Conservation (phyloP, 1,139 yeast species). For the Entelexis sorbosivorans region DNA sequence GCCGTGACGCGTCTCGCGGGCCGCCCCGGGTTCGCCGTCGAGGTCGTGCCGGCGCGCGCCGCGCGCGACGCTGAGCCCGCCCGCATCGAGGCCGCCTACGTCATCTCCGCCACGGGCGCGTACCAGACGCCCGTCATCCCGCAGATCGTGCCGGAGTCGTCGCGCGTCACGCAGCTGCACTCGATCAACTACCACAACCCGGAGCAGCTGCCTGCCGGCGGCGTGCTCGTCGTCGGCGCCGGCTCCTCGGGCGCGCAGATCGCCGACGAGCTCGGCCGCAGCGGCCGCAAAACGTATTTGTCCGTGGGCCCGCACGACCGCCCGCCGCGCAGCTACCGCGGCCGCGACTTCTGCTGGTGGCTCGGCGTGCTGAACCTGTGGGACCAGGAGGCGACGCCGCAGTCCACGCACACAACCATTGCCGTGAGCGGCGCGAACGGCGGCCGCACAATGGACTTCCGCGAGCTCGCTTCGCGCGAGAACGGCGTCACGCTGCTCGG, state of each 20-base stretch:
- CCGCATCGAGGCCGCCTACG: conserved; percentile 6
- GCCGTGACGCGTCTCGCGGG: conserved; percentile 1
- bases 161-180: conserved; percentile 14
- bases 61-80: background rate
- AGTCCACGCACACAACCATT: conserved; percentile 18
- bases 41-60: background rate
- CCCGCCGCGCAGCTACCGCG: conserved; percentile 20
- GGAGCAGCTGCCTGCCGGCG: conserved; percentile 14
- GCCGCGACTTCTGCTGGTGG: conserved; percentile 23
- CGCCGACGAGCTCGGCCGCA: conserved; percentile 17
- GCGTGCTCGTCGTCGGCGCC: conserved; percentile 19
- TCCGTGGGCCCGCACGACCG: conserved; percentile 21
- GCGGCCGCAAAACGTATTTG: conserved; percentile 9
- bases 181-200: conserved; percentile 17
- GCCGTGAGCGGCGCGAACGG: conserved; percentile 23
- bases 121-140: conserved; percentile 20
- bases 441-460: conserved; percentile 21
- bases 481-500: conserved; percentile 18
- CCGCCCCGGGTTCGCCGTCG: conserved; percentile 12
- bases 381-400: conserved; percentile 17
- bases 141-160: conserved; percentile 8
- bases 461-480: conserved; percentile 13
- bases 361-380: conserved; percentile 21
- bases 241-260: conserved; percentile 22
- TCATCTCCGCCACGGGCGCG: conserved; percentile 20